phyloP scores from a whole-genome alignment of 768 basidiomycete species.

The Leccinellum luteum region DNA sequence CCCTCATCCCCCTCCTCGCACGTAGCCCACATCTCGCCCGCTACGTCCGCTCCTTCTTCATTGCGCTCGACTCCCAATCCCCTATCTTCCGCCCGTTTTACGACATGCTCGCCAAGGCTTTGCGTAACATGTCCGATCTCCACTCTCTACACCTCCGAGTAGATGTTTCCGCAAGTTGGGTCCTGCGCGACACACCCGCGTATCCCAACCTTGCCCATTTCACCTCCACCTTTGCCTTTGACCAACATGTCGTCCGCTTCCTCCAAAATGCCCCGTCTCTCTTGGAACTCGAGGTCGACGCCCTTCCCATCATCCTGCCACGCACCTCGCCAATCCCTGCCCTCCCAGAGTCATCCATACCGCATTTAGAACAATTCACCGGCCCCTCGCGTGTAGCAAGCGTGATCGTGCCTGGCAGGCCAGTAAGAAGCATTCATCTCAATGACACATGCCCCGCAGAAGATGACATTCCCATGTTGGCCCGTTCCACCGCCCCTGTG shows the following conservation, averaged over 20 bases:
- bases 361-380: constrained; percentile 53
- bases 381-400: constrained; percentile 58
- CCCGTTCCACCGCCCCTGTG: constrained; percentile 48
- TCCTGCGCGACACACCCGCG: constrained; percentile 39
- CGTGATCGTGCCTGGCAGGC: constrained; percentile 61
- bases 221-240: constrained; percentile 59
- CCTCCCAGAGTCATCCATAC: constrained; percentile 36
- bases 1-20: constrained; percentile 56
- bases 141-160: constrained; percentile 48
- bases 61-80: constrained; percentile 45
- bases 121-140: constrained; percentile 61
- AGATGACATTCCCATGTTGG: constrained; percentile 51
- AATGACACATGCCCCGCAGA: constrained; percentile 58
- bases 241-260: constrained; percentile 56
- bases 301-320: constrained; percentile 30
- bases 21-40: constrained; percentile 53
- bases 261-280: constrained; percentile 54
- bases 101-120: constrained; percentile 46
- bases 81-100: constrained; percentile 48
- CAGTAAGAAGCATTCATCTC: constrained; percentile 61
- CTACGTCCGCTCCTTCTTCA: constrained; percentile 59
- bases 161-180: constrained; percentile 51
- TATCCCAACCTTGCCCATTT: constrained; percentile 55
- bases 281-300: constrained; percentile 53
- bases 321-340: constrained; percentile 18